Percentiles rank a stretch among this genome's conserved stretches.
Evolutionary conservation across 345 rosid species (phyloP).

Genomic region (Salix viminalis): DNA sequence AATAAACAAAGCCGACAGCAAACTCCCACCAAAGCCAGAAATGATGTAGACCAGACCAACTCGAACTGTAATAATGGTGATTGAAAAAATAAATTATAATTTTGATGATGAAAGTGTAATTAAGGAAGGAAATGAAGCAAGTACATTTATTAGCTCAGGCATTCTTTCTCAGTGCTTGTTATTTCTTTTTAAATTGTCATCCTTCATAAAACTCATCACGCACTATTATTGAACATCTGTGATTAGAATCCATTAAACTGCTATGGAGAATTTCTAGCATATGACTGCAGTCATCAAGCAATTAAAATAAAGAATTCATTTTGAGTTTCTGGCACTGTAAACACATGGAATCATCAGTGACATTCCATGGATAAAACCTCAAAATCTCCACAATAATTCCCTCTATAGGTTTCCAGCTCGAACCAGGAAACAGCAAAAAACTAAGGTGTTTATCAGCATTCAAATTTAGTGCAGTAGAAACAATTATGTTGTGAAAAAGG

Average conservation of each 20-base stretch:
- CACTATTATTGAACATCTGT: not conserved
- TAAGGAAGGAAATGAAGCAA: not conserved
- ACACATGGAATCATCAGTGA: not conserved
- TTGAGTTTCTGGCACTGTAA: not conserved
- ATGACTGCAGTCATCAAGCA: not conserved
- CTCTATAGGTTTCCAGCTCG: not conserved
- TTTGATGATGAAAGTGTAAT: not conserved
- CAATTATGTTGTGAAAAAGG: not conserved
- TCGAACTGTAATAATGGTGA: conserved; percentile 37
- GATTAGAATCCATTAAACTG: not conserved
- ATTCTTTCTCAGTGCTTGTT: not conserved
- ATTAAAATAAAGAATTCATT: not conserved
- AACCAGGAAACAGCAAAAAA: not conserved
- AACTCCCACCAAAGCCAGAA: conserved; percentile 93
- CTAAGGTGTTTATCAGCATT: not conserved
- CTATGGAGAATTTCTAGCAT: not conserved
- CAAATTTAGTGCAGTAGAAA: not conserved
- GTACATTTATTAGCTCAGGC: not conserved
- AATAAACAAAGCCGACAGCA: conserved; percentile 83
- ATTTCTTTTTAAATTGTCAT: not conserved
- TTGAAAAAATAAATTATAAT: not conserved
- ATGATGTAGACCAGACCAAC: conserved; percentile 79
- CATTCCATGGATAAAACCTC: not conserved
- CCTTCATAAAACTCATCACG: not conserved
- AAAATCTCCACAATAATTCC: not conserved